phyloP scores from a whole-genome alignment of 202 grass and related monocot species.

The Carex arenaria region DNA sequence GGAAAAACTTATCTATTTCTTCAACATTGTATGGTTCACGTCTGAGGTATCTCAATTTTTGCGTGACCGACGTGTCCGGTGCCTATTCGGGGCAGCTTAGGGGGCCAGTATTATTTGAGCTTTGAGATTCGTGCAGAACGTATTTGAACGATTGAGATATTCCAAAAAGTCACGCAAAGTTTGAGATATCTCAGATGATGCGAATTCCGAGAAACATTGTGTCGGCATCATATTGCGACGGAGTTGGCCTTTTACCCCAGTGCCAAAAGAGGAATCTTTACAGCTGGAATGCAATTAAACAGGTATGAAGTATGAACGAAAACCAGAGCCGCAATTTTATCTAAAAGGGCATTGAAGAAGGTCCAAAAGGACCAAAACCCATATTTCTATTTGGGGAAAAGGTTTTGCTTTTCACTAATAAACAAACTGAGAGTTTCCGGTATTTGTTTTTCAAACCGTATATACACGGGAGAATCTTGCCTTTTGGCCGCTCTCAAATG shows the following conservation, averaged over 20 bases:
- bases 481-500: too few relatives aligned
- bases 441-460: neutral
- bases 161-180: too few relatives aligned
- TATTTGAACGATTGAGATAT: too few relatives aligned
- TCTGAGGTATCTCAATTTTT: too few relatives aligned
- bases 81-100: too few relatives aligned
- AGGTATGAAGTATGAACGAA: constrained; percentile 5
- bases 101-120: too few relatives aligned
- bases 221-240: neutral
- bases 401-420: neutral
- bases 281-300: neutral
- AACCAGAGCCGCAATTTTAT: neutral
- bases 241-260: neutral
- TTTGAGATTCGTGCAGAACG: too few relatives aligned
- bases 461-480: too few relatives aligned
- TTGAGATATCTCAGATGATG: too few relatives aligned
- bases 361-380: neutral
- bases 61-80: too few relatives aligned
- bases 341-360: neutral
- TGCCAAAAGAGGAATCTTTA: neutral
- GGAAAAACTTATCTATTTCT: too few relatives aligned
- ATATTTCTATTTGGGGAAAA: constrained; percentile 3
- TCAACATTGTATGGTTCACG: too few relatives aligned
- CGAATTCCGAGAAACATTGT: neutral
- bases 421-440: neutral